These are phyloP conservation scores for Xylaria arbuscula DNA, from an alignment of 2,329 filamentous ascomycete species.

Conservation along the genomic window DNA sequence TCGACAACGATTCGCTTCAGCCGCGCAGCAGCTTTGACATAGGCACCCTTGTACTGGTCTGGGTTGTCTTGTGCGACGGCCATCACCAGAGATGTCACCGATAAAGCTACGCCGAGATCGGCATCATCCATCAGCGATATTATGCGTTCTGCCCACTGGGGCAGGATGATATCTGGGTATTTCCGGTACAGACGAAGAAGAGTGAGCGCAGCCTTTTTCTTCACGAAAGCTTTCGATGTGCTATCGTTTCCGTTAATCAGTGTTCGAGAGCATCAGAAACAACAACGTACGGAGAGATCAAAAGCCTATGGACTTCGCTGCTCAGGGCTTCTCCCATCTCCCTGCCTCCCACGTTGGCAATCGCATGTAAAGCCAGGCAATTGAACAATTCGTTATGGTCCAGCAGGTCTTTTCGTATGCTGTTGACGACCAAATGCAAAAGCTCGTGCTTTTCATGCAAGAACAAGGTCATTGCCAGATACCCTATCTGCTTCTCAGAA, in stretches of 20 bases:
- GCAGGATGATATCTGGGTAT: slow-evolving; percentile 90
- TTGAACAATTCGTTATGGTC: slow-evolving; percentile 98
- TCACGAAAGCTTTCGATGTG: slow-evolving; percentile 93
- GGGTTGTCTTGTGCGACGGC: slow-evolving; percentile 91
- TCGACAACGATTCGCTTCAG: slow-evolving; percentile 92
- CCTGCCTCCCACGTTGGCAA: slow-evolving; percentile 94
- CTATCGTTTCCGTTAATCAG: slow-evolving; percentile 46
- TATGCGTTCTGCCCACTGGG: slow-evolving; percentile 97
- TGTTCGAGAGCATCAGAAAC: neutral
- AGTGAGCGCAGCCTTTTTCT: slow-evolving; percentile 97
- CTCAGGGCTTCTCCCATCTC: slow-evolving; percentile 98
- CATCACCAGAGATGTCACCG: slow-evolving; percentile 95
- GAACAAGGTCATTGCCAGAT: slow-evolving; percentile 96
- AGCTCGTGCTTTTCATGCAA: slow-evolving; percentile 97
- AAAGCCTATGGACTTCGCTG: slow-evolving; percentile 87
- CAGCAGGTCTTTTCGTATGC: slow-evolving; percentile 93
- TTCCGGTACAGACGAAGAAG: slow-evolving; percentile 94
- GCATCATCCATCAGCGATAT: slow-evolving; percentile 98
- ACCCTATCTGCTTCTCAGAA: slow-evolving; percentile 99
- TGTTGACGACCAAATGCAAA: slow-evolving; percentile 96
- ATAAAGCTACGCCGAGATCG: slow-evolving; percentile 93
- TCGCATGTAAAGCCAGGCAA: slow-evolving; percentile 94
- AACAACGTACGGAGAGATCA: slow-evolving; percentile 87
- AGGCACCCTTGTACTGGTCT: slow-evolving; percentile 94
- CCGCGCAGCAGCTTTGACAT: slow-evolving; percentile 90